A percentile compares a stretch with the other conserved stretches of the same genome.
These are phyloP conservation scores for Anastatica hierochuntica DNA, from an alignment of 345 rosid species.

Conservation along the genomic window DNA sequence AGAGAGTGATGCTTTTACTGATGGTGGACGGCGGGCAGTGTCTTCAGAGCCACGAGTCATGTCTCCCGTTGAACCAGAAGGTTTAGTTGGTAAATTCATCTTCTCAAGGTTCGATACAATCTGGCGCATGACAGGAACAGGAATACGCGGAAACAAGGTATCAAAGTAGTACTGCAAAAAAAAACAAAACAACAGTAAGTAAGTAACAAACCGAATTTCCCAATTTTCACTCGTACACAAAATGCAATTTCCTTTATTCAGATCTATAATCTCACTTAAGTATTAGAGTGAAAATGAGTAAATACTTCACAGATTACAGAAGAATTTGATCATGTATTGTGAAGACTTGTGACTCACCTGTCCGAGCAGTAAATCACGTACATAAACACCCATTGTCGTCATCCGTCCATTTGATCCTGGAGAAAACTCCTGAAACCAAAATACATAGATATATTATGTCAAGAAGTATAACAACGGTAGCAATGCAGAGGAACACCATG, in stretches of 20 bases:
- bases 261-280: too few species aligned
- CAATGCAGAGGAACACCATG: conserved; percentile 1
- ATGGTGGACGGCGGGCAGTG: conserved; percentile 94
- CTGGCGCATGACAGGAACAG: conserved; percentile 91
- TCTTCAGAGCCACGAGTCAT: conserved; percentile 81
- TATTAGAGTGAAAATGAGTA: too few species aligned
- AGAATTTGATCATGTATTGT: neutral
- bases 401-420: conserved; percentile 74
- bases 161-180: conserved; percentile 87
- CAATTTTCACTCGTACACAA: too few species aligned
- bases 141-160: conserved; percentile 91
- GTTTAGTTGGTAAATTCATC: conserved; percentile 76
- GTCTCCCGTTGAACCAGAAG: conserved; percentile 84
- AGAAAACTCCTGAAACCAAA: conserved; percentile 68
- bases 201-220: too few species aligned
- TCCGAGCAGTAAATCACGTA: conserved; percentile 94
- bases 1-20: conserved; percentile 98
- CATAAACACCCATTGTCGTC: conserved; percentile 88
- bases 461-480: neutral
- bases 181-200: too few species aligned
- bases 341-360: conserved; percentile 48
- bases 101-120: conserved; percentile 71
- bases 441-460: neutral
- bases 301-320: too few species aligned
- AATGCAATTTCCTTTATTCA: too few species aligned